These are phyloP conservation scores for Coffea eugenioides DNA, from an alignment of 257 asterid genomes.

Conservation along the genomic window DNA sequence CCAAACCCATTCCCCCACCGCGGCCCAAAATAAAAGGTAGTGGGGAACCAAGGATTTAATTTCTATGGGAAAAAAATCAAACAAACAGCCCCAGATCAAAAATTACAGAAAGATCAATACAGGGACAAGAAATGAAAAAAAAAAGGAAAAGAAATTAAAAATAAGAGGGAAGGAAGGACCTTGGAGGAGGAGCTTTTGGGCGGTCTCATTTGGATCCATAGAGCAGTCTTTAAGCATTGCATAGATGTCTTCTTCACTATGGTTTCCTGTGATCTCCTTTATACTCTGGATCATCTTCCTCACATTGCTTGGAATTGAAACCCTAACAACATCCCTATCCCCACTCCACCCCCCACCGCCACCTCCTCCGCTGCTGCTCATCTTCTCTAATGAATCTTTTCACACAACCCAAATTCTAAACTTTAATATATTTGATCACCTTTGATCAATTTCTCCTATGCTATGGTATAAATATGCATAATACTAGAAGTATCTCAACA, in stretches of 20 bases:
- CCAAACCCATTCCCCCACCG: neutral
- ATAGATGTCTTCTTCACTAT: slow-evolving; percentile 89
- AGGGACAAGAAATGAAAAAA: neutral
- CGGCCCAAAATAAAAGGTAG: neutral
- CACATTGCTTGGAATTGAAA: slow-evolving; percentile 68
- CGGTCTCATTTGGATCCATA: slow-evolving; percentile 96
- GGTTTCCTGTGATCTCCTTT: slow-evolving; percentile 86
- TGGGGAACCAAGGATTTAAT: neutral
- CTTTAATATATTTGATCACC: too few relatives aligned
- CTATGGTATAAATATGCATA: too few relatives aligned
- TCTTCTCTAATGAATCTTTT: slow-evolving; percentile 29
- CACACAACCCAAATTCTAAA: neutral
- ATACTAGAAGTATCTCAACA: too few relatives aligned
- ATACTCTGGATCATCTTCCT: slow-evolving; percentile 77
- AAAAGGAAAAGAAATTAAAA: neutral
- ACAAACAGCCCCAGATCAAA: slow-evolving; percentile 34
- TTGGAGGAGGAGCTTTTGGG: slow-evolving; percentile 78
- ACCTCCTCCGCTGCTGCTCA: slow-evolving; percentile 37
- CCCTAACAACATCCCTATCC: slow-evolving; percentile 41
- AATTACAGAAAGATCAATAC: slow-evolving; percentile 32
- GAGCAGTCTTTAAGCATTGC: slow-evolving; percentile 84
- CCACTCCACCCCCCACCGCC: slow-evolving; percentile 11
- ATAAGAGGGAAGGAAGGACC: slow-evolving; percentile 34
- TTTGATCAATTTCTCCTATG: too few relatives aligned
- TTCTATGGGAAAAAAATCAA: neutral